Percentiles rank a stretch among this genome's conserved stretches.
Conservation (phyloP, 2,329 filamentous ascomycete genomes). For the Elsinoe ampelina region DNA sequence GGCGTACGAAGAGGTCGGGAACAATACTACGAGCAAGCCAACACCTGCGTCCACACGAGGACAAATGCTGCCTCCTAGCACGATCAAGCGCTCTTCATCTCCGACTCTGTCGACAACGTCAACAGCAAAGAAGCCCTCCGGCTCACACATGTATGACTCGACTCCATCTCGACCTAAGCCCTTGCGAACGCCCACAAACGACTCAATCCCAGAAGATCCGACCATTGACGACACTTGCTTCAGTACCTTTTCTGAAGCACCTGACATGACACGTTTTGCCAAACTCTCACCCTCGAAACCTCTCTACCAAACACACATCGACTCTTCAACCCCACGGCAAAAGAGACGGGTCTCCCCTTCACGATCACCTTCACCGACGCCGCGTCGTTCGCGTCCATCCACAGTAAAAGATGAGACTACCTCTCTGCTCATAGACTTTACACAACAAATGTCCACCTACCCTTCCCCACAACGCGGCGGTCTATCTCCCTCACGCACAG, state of each 20-base stretch:
- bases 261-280: constrained; percentile 76
- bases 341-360: constrained; percentile 34
- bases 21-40: not conserved
- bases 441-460: constrained; percentile 60
- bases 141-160: constrained; percentile 16
- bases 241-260: constrained; percentile 81
- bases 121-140: constrained; percentile 20
- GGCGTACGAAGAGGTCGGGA: constrained; percentile 14
- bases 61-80: constrained; percentile 11
- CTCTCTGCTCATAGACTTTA: constrained; percentile 79
- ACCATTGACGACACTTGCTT: constrained; percentile 61
- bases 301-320: constrained; percentile 30
- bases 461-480: constrained; percentile 29
- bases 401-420: constrained; percentile 47
- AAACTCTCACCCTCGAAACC: constrained; percentile 39
- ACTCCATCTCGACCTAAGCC: constrained; percentile 11
- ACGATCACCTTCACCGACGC: constrained; percentile 43
- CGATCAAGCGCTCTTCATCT: constrained; percentile 15
- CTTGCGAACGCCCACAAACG: constrained; percentile 10
- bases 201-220: constrained; percentile 16
- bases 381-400: constrained; percentile 37
- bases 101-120: constrained; percentile 14
- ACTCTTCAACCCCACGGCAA: constrained; percentile 43
- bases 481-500: constrained; percentile 35
- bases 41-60: not conserved